phyloP scores from a whole-genome alignment of 2,329 filamentous ascomycete species.

The Aspergillus neoniger region DNA sequence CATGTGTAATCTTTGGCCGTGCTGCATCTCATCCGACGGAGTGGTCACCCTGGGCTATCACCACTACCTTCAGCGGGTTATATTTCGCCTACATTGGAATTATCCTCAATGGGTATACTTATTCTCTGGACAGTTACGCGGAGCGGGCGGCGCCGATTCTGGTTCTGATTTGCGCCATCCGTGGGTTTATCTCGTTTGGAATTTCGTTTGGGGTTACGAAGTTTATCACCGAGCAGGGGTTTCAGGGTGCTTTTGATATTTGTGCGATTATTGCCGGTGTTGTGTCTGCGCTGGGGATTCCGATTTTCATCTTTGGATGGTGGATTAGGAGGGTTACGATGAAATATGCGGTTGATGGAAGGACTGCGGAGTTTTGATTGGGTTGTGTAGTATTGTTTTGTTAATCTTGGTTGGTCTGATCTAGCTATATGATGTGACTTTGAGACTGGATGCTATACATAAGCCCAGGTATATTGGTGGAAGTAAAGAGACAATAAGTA shows the following conservation, averaged over 20 bases:
- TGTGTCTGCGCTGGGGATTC: slow-evolving; percentile 7
- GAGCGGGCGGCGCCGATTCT: slow-evolving; percentile 13
- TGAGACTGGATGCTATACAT: neutral
- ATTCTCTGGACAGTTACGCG: slow-evolving; percentile 13
- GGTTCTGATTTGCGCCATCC: slow-evolving; percentile 13
- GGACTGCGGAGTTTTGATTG: neutral
- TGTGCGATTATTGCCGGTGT: slow-evolving; percentile 11
- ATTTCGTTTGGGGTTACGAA: slow-evolving; percentile 15
- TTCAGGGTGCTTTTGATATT: slow-evolving; percentile 1
- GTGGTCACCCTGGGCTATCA: slow-evolving; percentile 12
- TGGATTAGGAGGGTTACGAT: neutral
- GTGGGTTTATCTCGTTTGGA: slow-evolving; percentile 13
- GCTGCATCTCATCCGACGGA: slow-evolving; percentile 2
- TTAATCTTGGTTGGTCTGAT: neutral
- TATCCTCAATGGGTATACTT: slow-evolving; percentile 8
- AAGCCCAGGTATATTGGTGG: rapidly evolving
- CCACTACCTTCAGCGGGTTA: slow-evolving; percentile 10
- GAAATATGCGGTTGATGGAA: slow-evolving; percentile 5
- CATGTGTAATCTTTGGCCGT: slow-evolving; percentile 11
- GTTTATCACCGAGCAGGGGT: slow-evolving; percentile 6
- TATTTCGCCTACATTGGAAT: slow-evolving; percentile 14
- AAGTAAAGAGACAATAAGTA: too few relatives aligned
- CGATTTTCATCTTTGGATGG: slow-evolving; percentile 10
- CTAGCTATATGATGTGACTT: neutral
- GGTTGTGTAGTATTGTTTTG: neutral